Evolutionary conservation across 305 asterid genomes (phyloP), one percentile per base, ranked within the genome.

Genomic region (Fraxinus angustifolia): DNA sequence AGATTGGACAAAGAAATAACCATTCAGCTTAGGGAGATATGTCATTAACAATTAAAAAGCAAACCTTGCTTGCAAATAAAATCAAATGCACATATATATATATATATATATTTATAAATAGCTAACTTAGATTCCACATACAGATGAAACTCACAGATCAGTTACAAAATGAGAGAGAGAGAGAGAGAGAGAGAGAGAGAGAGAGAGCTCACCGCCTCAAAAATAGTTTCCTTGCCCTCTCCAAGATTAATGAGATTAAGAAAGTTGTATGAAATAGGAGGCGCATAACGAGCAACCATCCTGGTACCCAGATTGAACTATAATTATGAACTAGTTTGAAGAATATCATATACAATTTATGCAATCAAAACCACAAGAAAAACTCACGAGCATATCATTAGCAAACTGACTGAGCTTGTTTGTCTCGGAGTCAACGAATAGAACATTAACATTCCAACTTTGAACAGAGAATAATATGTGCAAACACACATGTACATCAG

Each of bases 371-470:
- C 33, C 48, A 65, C 60, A 12, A 75, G 76, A 67, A 75, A 45
- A 67, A 87, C 99, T 86, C 89, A 96, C 99, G 99, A 94, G 97
- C 99, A 96, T 88, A 96, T 96, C 98, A 96, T 96, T 77, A 96
- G 90, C 93, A 96, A 87, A 87, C 99, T 93, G 85, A 96, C 98
- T 67, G 99, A 88, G 82, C 97, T 96, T 28, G 99, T 88, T 86
- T 93, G 99, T 58, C 92, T 89, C n/a, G 98, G 98, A 62, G 99
- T 96, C 79, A 96, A 89, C 40, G 99, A 94, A 88, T 93, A 96
- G 81, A 96, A 96, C 98, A 91, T 94, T 77, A 93, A 89, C 94
- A 91, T 92, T 79, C 99, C 99, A 40, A 92, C 94, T 88, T 93
- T 94, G 90, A 96, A 96, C 79, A 94, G 87, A 58, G 98, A 94